Conservation (phyloP, 352 stramenopile genomes). For the Phytophthora quininea region DNA sequence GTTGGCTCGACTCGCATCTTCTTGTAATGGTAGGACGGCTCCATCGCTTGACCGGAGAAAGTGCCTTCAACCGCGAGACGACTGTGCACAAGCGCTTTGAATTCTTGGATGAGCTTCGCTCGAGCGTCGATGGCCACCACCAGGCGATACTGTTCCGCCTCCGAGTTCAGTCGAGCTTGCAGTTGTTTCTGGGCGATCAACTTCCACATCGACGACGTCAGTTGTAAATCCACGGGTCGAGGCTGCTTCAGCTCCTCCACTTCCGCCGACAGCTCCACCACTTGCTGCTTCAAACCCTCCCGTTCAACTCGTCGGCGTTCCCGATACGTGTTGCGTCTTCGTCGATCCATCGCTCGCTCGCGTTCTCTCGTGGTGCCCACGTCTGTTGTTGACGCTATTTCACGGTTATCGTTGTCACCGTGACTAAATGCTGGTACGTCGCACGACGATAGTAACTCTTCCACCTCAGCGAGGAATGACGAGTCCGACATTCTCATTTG, state of each 20-base stretch:
- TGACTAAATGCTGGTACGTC: too few relatives aligned
- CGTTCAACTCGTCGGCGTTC: constrained; percentile 19
- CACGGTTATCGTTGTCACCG: too few relatives aligned
- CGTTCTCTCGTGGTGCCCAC: constrained; percentile 21
- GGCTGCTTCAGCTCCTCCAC: constrained; percentile 5
- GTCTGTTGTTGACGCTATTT: too few relatives aligned
- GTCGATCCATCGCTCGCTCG: constrained; percentile 24
- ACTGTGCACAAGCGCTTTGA: constrained; percentile 6
- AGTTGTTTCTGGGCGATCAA: constrained; percentile 23
- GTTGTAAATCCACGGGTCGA: not conserved
- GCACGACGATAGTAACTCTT: too few relatives aligned
- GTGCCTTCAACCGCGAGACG: not conserved
- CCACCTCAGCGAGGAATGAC: too few relatives aligned
- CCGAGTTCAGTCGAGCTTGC: constrained; percentile 16
- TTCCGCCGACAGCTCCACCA: constrained; percentile 22
- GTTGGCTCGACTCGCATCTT: constrained; percentile 6
- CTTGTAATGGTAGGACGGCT: not conserved
- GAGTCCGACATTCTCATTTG: too few relatives aligned
- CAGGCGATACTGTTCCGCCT: constrained; percentile 16
- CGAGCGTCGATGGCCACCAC: constrained; percentile 8
- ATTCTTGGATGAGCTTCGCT: constrained; percentile 17
- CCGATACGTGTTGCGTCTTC: constrained; percentile 21
- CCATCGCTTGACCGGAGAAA: not conserved
- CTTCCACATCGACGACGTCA: constrained; percentile 19
- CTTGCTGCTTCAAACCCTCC: constrained; percentile 18